Evolutionary conservation across 345 rosid genomes (phyloP), one percentile per base, ranked within the genome.

Genomic region (Pistacia integerrima): DNA sequence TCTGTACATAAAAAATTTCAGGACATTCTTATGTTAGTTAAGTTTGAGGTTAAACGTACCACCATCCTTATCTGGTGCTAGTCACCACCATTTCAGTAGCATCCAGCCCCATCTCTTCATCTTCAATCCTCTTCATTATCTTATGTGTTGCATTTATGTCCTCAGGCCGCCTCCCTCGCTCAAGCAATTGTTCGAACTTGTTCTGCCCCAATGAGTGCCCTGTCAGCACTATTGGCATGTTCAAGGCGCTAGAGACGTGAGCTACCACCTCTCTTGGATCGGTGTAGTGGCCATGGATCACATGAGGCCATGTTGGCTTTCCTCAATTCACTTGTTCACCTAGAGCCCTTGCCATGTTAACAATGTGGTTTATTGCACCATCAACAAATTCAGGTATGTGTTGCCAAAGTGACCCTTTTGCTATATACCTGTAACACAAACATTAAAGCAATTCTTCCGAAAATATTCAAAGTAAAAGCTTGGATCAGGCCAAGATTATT

Each of bases 281-380:
- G 0, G 94, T 92, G n/a, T 90, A 90, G 83, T 88, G 94, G 2
- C 94, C 94, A 18, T 90, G 92, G 64, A 90, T 86, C 74, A 87
- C 90, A 41, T 87, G 84, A 8, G 94, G 94, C 94, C 94, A 90
- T 17, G 81, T 75, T 51, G 92, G 92, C 64, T 78, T 84, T 25
- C 88, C 90, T 8, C 85, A 86, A 68, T 86, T 87, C 52, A 83
- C 82, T 77, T 90, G 81, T 59, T 87, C 89, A 2, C 94, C 94
- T 12, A 90, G 25, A 6, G 69, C 90, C 73, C 89, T 82, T 11
- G 91, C 87, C 92, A 90, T 86, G 73, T 77, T 85, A 17, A 85
- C 88, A 30, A 90, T 81, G 80, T 90, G 94, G 86, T 70, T 82
- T 11, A 88, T 73, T 46, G 91, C 90, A 11, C 89, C 92, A 35